phyloP scores from a whole-genome alignment of 2,329 filamentous ascomycete species.

The Cladobotryum mycophilum region DNA sequence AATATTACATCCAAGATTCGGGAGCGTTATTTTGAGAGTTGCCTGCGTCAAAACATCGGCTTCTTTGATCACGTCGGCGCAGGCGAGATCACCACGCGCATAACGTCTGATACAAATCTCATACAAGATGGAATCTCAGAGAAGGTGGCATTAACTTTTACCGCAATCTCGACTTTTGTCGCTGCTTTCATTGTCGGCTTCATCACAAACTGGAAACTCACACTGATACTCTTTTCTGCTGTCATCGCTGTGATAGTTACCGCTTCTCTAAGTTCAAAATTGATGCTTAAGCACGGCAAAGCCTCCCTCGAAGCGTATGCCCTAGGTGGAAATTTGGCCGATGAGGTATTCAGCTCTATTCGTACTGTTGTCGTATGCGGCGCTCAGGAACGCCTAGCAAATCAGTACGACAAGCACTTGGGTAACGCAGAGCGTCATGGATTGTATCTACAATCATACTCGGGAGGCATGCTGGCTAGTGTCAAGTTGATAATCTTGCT shows the following conservation, averaged over 20 bases:
- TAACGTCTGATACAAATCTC: constrained; percentile 38
- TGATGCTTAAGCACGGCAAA: neutral
- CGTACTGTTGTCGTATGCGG: constrained; percentile 34
- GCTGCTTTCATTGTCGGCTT: constrained; percentile 45
- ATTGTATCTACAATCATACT: too few relatives aligned
- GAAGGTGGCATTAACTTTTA: constrained; percentile 38
- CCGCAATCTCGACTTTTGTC: constrained; percentile 33
- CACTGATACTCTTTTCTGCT: constrained; percentile 30
- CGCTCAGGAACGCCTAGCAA: constrained; percentile 25
- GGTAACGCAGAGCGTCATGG: constrained; percentile 18
- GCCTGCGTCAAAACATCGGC: constrained; percentile 42
- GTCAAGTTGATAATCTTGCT: constrained; percentile 34
- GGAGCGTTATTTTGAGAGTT: constrained; percentile 36
- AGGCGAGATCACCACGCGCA: constrained; percentile 31
- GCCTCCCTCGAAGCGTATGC: neutral
- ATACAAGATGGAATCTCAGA: constrained; percentile 49
- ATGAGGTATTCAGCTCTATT: constrained; percentile 33
- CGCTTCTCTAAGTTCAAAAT: neutral
- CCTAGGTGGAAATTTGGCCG: constrained; percentile 19
- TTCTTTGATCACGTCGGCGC: constrained; percentile 38
- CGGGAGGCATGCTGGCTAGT: too few relatives aligned
- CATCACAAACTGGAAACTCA: constrained; percentile 44
- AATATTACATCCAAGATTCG: constrained; percentile 33
- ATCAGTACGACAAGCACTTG: constrained; percentile 21
- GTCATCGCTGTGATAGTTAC: neutral